Percentiles rank a stretch among this genome's conserved stretches.
phyloP scores from a whole-genome alignment of 345 rosid genomes.

The Melaleuca quinquenervia region DNA sequence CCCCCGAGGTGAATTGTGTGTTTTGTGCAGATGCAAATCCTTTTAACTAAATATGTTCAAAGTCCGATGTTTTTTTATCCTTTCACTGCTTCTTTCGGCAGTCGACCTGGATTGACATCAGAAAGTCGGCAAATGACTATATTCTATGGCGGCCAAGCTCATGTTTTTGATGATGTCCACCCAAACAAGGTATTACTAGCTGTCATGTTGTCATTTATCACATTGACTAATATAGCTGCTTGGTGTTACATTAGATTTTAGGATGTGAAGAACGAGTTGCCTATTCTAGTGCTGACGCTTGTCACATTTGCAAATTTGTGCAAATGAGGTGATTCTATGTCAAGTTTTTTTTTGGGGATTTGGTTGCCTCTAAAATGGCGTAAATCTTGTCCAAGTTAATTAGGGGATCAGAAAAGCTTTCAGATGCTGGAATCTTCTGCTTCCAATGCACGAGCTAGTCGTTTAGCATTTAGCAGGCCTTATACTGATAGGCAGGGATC shows the following conservation, averaged over 20 bases:
- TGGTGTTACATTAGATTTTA: not conserved
- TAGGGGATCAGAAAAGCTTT: not conserved
- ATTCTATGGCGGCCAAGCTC: constrained; percentile 98
- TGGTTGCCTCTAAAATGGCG: not conserved
- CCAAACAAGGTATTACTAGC: constrained; percentile 67
- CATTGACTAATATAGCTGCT: not conserved
- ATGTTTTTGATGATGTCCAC: constrained; percentile 95
- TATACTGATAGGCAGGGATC: not conserved
- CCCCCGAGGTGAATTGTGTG: constrained; percentile 42
- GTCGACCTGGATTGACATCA: constrained; percentile 43
- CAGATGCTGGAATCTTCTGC: not conserved
- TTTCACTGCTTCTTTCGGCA: constrained; percentile 10
- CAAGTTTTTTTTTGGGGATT: not conserved
- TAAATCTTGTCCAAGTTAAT: not conserved
- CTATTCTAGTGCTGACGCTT: not conserved
- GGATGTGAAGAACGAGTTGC: not conserved
- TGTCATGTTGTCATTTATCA: not conserved
- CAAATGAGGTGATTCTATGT: not conserved
- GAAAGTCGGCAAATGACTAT: constrained; percentile 83
- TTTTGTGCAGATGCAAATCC: not conserved
- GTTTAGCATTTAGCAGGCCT: not conserved
- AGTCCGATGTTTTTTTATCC: not conserved
- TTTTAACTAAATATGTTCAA: not conserved
- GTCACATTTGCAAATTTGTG: not conserved
- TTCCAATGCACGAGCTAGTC: not conserved